These are phyloP conservation scores for Penicillium decumbens DNA, from an alignment of 2,329 filamentous ascomycete species.

Conservation along the genomic window DNA sequence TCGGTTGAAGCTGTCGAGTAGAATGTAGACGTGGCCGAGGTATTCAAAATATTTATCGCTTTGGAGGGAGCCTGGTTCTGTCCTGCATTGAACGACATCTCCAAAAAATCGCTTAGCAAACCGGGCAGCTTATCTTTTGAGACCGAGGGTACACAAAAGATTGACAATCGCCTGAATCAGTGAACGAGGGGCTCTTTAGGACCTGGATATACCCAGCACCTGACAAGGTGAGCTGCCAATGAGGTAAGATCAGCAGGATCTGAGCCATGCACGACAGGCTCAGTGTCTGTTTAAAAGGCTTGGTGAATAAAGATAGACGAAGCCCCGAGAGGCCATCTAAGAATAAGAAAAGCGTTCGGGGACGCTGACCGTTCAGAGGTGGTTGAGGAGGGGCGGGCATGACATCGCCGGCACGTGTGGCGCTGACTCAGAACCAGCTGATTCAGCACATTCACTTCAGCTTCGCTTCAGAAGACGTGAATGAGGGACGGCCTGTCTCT, in stretches of 20 bases:
- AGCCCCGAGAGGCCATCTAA: conserved; percentile 23
- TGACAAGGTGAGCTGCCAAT: conserved; percentile 15
- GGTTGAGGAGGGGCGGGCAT: conserved; percentile 19
- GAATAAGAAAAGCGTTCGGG: conserved; percentile 17
- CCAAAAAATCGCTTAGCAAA: conserved; percentile 11
- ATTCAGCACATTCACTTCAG: conserved; percentile 16
- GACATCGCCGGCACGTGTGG: conserved; percentile 21
- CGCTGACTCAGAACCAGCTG: conserved; percentile 15
- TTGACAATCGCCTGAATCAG: not conserved
- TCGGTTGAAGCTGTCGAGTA: conserved; percentile 33
- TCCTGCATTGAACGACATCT: conserved; percentile 42
- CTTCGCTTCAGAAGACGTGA: conserved; percentile 17
- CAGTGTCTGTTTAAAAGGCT: not conserved
- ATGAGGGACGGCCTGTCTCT: conserved; percentile 10
- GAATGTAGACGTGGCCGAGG: conserved; percentile 31
- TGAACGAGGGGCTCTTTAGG: conserved; percentile 2
- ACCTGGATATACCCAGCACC: conserved; percentile 3
- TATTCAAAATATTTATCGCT: conserved; percentile 35
- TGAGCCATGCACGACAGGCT: conserved; percentile 8
- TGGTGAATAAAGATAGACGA: conserved; percentile 10
- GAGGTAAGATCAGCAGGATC: conserved; percentile 1
- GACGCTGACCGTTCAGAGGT: conserved; percentile 10
- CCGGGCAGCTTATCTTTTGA: not conserved
- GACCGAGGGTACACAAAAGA: conserved; percentile 11
- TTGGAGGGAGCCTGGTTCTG: conserved; percentile 37